These are phyloP conservation scores for Filobasidium floriforme DNA, from an alignment of 768 basidiomycete genomes.

Conservation along the genomic window DNA sequence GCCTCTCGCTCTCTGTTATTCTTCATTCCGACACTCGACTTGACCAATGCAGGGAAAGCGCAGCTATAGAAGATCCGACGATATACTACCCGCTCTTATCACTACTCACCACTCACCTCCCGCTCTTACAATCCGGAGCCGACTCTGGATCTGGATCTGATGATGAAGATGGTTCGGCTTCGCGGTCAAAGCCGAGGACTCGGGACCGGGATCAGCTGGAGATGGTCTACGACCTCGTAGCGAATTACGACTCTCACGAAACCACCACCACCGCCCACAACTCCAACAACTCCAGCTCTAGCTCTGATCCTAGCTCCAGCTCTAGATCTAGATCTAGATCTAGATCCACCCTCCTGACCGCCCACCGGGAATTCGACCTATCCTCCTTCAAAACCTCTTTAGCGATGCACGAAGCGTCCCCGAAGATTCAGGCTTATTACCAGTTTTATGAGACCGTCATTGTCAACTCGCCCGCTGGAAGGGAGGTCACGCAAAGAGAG, in stretches of 20 bases:
- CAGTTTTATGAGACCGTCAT: slow-evolving; percentile 54
- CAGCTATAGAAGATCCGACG: slow-evolving; percentile 62
- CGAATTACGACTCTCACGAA: too few species aligned
- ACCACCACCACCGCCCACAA: not conserved
- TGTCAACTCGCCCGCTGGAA: slow-evolving; percentile 20
- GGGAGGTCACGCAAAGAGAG: slow-evolving; percentile 3
- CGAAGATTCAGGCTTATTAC: slow-evolving; percentile 76
- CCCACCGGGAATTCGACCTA: slow-evolving; percentile 31
- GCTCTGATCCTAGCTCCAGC: too few species aligned
- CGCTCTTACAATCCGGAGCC: too few species aligned
- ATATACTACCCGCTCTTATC: slow-evolving; percentile 71
- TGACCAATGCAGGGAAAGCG: slow-evolving; percentile 88
- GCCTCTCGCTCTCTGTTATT: slow-evolving; percentile 1
- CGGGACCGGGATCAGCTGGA: slow-evolving; percentile 12
- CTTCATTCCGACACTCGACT: too few species aligned
- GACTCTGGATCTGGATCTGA: too few species aligned
- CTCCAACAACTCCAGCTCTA: too few species aligned
- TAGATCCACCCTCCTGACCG: slow-evolving; percentile 41
- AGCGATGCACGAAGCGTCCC: slow-evolving; percentile 67
- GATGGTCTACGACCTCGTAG: slow-evolving; percentile 9
- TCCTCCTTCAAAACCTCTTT: slow-evolving; percentile 64
- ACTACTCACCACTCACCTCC: slow-evolving; percentile 52
- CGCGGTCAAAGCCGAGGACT: too few species aligned
- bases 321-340: too few species aligned
- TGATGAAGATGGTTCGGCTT: too few species aligned